phyloP scores from a whole-genome alignment of 2,329 filamentous ascomycete genomes.

The Venturia aucupariae region DNA sequence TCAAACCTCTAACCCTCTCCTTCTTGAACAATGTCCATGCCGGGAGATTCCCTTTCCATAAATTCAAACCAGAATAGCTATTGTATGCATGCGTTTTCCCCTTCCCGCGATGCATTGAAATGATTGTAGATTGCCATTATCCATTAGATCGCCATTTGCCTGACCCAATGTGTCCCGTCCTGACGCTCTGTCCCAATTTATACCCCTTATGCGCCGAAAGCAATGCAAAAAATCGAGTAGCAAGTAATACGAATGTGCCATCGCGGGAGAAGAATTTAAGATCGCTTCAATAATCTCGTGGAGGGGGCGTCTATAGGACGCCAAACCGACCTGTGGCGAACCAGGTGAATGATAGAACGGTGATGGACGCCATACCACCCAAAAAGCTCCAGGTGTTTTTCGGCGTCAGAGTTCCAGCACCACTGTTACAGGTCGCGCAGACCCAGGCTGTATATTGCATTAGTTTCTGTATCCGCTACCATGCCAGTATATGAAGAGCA shows the following conservation, averaged over 20 bases:
- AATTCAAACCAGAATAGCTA: background rate
- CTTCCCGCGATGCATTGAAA: background rate
- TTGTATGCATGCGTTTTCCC: background rate
- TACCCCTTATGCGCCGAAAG: background rate
- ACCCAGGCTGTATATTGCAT: constrained; percentile 34
- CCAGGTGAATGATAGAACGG: constrained; percentile 48
- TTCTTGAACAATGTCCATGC: background rate
- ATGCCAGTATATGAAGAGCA: background rate
- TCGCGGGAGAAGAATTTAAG: background rate
- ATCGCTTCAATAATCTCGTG: background rate
- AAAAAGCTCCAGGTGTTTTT: constrained; percentile 47
- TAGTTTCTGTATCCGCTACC: constrained; percentile 13
- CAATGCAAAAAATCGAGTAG: background rate
- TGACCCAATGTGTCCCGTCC: background rate
- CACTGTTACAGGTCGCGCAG: constrained; percentile 48
- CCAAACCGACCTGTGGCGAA: constrained; percentile 27
- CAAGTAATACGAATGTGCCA: background rate
- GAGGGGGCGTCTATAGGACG: background rate
- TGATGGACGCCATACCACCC: constrained; percentile 46
- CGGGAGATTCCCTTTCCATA: background rate
- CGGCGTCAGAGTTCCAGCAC: constrained; percentile 43
- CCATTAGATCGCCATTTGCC: background rate
- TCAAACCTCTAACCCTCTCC: background rate
- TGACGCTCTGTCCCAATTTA: background rate
- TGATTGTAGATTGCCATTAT: constrained; percentile 2